These are phyloP conservation scores for Nicotiana otophora DNA, from an alignment of 257 asterid species.

Conservation along the genomic window DNA sequence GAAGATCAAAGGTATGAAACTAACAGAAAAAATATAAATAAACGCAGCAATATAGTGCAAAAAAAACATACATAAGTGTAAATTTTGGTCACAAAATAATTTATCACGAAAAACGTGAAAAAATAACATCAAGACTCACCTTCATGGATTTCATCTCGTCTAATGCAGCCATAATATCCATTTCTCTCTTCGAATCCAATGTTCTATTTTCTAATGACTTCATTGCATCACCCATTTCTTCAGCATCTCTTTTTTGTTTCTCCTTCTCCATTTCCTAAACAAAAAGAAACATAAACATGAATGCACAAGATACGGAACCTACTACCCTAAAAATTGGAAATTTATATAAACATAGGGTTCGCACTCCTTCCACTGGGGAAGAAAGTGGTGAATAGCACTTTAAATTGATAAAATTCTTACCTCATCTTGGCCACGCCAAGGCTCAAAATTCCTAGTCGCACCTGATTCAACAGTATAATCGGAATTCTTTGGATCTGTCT, in stretches of 20 bases:
- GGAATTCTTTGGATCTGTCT: constrained; percentile 90
- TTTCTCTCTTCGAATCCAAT: constrained; percentile 76
- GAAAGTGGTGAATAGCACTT: neutral
- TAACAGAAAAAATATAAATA: neutral
- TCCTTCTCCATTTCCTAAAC: constrained; percentile 53
- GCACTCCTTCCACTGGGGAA: neutral
- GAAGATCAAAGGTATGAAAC: neutral
- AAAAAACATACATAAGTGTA: neutral
- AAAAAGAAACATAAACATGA: neutral
- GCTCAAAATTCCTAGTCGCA: constrained; percentile 76
- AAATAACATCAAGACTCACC: constrained; percentile 30
- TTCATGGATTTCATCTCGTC: constrained; percentile 94
- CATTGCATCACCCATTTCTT: constrained; percentile 98
- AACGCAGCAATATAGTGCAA: neutral
- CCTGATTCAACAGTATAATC: constrained; percentile 86
- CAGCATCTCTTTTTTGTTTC: constrained; percentile 53
- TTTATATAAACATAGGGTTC: neutral
- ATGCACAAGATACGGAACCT: neutral
- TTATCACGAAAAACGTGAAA: neutral
- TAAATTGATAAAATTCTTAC: constrained; percentile 17
- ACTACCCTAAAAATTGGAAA: neutral
- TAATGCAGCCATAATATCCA: constrained; percentile 87
- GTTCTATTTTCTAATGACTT: constrained; percentile 88
- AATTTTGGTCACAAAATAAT: neutral
- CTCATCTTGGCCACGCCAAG: constrained; percentile 93